Base-by-base conservation (phyloP, 1,284 basidiomycete genomes). In the Marasmius oreades region DNA sequence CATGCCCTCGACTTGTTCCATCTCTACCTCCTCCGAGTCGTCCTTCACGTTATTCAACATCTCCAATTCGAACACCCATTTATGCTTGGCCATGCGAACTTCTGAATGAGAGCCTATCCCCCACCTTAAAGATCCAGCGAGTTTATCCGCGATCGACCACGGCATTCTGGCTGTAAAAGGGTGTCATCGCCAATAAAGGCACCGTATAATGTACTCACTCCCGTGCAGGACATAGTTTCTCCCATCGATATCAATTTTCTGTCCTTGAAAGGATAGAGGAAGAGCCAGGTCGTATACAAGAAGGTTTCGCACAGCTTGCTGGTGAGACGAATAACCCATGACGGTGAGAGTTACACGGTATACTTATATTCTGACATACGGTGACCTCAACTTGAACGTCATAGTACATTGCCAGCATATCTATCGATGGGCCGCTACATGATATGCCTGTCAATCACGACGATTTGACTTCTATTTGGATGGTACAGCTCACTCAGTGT, bases 11-110 rank as follows among this genome's bases (percentile, higher is more conserved):
- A 42, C 39, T 42, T 42, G 39, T 18, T 42, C 39, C 39, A 42
- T 42, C n/a, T 42, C 39, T 20, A 16, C 16, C 20, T 42, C n/a
- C n/a, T 42, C 39, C 36, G 12, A 5, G 39, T 16, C 39, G 20
- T 11, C 39, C n/a, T 16, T 7, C 11, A 2, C 39, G 39, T 7
- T 11, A 42, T 42, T 20, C 39, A 42, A 20, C 28, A 50, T 31
- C 28, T 50, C 47, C 6, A 50, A 26, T 50, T 50, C 47, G 18
- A 50, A 50, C 1, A 50, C 28, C 47, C 47, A 50, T 50, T 50
- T 50, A 20, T 50, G 47, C 47, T 28, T 33, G 12, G 28, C 47
- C 26, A 50, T 20, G 28, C 11, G 47, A 31, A 50, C 47, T 1
- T 31, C 14, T 28, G 24, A 26, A 31, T n/a, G 8, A 20, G 20